These are phyloP conservation scores for Calycina herbarum DNA, from an alignment of 2,329 filamentous ascomycete genomes.

Conservation along the genomic window DNA sequence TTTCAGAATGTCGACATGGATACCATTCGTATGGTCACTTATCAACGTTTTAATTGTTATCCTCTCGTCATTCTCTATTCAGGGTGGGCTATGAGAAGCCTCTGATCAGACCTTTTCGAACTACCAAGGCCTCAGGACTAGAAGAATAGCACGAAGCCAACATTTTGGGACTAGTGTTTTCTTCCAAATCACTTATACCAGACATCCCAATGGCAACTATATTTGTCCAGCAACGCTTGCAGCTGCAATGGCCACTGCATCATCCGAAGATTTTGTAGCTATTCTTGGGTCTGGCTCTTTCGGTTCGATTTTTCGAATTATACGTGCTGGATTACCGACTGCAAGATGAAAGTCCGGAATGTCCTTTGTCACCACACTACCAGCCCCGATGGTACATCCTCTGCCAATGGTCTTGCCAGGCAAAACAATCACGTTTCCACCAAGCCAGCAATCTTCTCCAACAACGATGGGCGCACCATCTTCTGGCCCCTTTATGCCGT, in stretches of 20 bases:
- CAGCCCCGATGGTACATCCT: conserved; percentile 74
- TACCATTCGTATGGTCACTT: conserved; percentile 68
- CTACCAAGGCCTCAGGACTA: background rate
- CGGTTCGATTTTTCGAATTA: conserved; percentile 49
- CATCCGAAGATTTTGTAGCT: conserved; percentile 67
- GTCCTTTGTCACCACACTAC: conserved; percentile 79
- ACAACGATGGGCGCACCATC: conserved; percentile 70
- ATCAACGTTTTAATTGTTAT: conserved; percentile 68
- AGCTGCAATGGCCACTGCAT: conserved; percentile 56
- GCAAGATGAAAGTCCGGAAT: conserved; percentile 64
- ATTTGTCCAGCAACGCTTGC: background rate
- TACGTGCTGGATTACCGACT: conserved; percentile 65
- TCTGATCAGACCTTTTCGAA: background rate
- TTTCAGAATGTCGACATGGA: conserved; percentile 74
- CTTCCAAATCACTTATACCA: background rate
- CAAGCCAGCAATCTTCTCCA: conserved; percentile 80
- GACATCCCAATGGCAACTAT: background rate
- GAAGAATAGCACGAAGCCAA: background rate
- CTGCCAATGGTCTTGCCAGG: conserved; percentile 77
- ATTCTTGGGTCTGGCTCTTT: conserved; percentile 32
- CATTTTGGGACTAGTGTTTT: background rate
- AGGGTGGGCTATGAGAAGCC: conserved; percentile 59
- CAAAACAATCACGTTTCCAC: conserved; percentile 68
- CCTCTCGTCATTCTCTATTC: conserved; percentile 69
- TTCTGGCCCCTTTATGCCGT: conserved; percentile 76